A percentile compares a stretch with the other conserved stretches of the same genome.
Evolutionary conservation across 495 filamentous ascomycete genomes (phyloP).

Genomic region (Neohortaea acidophila): DNA sequence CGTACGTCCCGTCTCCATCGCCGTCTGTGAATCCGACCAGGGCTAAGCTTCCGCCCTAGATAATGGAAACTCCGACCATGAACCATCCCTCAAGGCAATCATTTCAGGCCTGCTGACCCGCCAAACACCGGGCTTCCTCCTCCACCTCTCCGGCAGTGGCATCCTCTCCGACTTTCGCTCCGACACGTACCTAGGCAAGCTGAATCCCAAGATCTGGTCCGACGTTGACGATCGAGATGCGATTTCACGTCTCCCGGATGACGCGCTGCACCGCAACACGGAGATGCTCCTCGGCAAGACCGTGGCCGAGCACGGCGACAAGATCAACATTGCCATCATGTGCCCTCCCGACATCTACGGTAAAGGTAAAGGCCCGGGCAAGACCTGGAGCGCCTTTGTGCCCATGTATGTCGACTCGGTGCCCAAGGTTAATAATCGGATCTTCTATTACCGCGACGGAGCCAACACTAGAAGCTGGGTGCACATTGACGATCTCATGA

Average conservation of each 20-base stretch:
- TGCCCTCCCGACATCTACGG: slow-evolving; percentile 22
- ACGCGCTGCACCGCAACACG: slow-evolving; percentile 15
- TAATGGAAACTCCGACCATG: slow-evolving; percentile 19
- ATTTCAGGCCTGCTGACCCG: slow-evolving; percentile 18
- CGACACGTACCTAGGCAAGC: slow-evolving; percentile 8
- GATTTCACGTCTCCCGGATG: slow-evolving; percentile 14
- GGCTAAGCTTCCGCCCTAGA: slow-evolving; percentile 5
- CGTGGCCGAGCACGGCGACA: slow-evolving; percentile 13
- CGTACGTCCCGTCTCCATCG: slow-evolving; percentile 31
- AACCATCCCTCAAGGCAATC: slow-evolving; percentile 16
- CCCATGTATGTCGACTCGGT: slow-evolving; percentile 5
- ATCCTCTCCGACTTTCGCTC: slow-evolving; percentile 17
- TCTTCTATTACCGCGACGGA: slow-evolving; percentile 17
- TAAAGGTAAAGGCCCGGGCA: slow-evolving; percentile 7
- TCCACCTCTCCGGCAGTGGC: slow-evolving; percentile 19
- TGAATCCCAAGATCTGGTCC: slow-evolving; percentile 23
- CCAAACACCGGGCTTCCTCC: slow-evolving; percentile 11
- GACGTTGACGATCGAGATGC: slow-evolving; percentile 13
- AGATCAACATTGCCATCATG: slow-evolving; percentile 18
- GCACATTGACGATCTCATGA: slow-evolving; percentile 20
- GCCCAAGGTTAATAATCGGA: background rate
- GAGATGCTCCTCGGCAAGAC: slow-evolving; percentile 15
- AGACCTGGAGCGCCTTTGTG: slow-evolving; percentile 7
- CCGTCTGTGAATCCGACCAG: background rate
- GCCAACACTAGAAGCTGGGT: slow-evolving; percentile 17